These are phyloP conservation scores for Periconia macrospinosa DNA, from an alignment of 2,329 filamentous ascomycete genomes.

Conservation along the genomic window DNA sequence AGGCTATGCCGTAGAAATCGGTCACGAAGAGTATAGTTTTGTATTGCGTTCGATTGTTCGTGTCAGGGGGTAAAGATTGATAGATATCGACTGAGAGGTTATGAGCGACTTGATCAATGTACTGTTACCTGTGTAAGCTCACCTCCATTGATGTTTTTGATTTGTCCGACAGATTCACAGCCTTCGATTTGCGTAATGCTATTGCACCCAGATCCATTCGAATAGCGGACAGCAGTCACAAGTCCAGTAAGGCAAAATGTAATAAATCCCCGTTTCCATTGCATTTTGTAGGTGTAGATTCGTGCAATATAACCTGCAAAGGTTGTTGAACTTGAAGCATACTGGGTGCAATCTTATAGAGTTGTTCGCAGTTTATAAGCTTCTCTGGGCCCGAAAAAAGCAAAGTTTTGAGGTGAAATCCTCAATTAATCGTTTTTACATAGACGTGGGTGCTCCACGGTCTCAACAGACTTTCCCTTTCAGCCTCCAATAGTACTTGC, in stretches of 20 bases:
- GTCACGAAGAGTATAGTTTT: constrained; percentile 35
- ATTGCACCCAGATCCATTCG: not conserved
- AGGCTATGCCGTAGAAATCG: constrained; percentile 38
- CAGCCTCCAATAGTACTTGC: too few relatives aligned
- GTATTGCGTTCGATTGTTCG: constrained; percentile 2
- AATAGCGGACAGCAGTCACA: not conserved
- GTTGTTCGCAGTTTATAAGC: too few relatives aligned
- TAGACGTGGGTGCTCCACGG: too few relatives aligned
- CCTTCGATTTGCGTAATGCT: not conserved
- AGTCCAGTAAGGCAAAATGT: not conserved
- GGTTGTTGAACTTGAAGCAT: too few relatives aligned
- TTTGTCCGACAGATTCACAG: constrained; percentile 12
- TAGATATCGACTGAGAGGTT: constrained; percentile 16
- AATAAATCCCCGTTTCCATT: not conserved
- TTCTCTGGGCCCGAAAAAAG: too few relatives aligned
- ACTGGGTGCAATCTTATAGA: too few relatives aligned
- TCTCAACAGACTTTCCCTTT: too few relatives aligned
- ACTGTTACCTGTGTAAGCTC: constrained; percentile 2
- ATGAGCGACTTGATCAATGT: not conserved
- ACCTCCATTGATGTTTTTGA: constrained; percentile 30
- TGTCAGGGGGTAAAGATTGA: constrained; percentile 12
- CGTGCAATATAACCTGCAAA: too few relatives aligned
- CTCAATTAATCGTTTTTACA: too few relatives aligned
- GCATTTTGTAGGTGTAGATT: not conserved
- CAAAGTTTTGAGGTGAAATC: too few relatives aligned